Base-by-base conservation (phyloP, 208 protist species). In the Acanthamoeba polyphaga region DNA sequence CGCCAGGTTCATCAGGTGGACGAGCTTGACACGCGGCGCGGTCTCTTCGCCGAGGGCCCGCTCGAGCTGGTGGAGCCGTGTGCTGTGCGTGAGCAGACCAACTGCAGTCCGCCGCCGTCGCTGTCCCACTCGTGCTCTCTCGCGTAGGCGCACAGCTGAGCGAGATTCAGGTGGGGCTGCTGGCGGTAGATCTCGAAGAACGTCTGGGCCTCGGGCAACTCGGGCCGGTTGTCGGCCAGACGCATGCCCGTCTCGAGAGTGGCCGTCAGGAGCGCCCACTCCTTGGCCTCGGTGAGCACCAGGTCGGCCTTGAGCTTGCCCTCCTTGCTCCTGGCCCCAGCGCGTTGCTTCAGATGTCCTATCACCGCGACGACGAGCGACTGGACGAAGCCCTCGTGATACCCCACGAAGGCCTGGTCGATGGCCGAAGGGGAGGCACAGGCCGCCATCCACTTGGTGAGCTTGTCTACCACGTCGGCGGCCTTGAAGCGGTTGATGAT, bases 201-300 rank as follows among this genome's bases (percentile, higher is more conserved):
- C 13, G n/a, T 24, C 55, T 55, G 29, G 82, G 82, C 82, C 55
- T 72, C 60, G 53, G 51, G 84, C 19, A 91, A 29, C 1, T 62
- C 84, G 34, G 38, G 24, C 46, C 32, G 82, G 82, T 84, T 55
- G 27, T 64, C 60, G 13, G 32, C 64, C 49, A 60, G 12, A 6
- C 88, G 55, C 88, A 76, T 53, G 27, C 46, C 88, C 1, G 88
- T 60, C 51, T 78, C 88, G 38, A 76, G 46, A 5, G 88, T 76
- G 55, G 88, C 88, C 13, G 88, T 91, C 29, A 91, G 29, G n/a
- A 91, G 84, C 22, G 84, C 84, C 84, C 84, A 91, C 60, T 91
- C 24, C 84, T 91, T 32, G n/a, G 84, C 84, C 34, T 91, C 68
- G 58, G 15, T 51, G 13, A 91, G 27, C 84, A 68, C 51, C 51